Evolutionary conservation across 768 basidiomycete species (phyloP).

Genomic region (Lentinus brumalis): DNA sequence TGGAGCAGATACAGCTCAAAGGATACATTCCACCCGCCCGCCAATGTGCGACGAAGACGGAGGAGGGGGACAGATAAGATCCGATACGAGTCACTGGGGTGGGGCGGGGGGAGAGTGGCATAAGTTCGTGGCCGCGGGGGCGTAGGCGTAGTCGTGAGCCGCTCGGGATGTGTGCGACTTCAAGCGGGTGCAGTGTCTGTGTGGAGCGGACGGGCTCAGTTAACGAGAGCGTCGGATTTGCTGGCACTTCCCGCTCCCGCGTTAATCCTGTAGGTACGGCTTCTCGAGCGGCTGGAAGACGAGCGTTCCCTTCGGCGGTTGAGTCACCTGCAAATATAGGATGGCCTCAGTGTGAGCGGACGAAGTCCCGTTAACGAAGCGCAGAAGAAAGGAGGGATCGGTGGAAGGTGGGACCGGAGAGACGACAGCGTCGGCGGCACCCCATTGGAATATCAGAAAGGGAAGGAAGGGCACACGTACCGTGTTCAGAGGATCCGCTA

Average conservation of each 20-base stretch:
- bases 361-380: not conserved
- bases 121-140: too few species aligned
- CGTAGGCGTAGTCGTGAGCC: too few species aligned
- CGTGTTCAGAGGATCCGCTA: slow-evolving; percentile 37
- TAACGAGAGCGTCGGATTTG: too few species aligned
- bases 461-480: slow-evolving; percentile 6
- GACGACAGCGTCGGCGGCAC: not conserved
- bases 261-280: slow-evolving; percentile 15
- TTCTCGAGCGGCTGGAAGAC: slow-evolving; percentile 21
- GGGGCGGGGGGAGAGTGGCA: too few species aligned
- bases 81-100: too few species aligned
- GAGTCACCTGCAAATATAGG: slow-evolving; percentile 15
- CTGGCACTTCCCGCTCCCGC: not conserved
- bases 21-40: too few species aligned
- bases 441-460: not conserved
- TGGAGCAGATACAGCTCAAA: too few species aligned
- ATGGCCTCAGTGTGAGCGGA: not conserved
- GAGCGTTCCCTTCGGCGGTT: slow-evolving; percentile 25
- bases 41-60: too few species aligned
- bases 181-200: too few species aligned
- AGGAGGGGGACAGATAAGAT: too few species aligned
- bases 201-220: too few species aligned
- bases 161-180: too few species aligned
- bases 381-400: not conserved
- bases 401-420: not conserved